These are phyloP conservation scores for Vicia villosa DNA, from an alignment of 306 rosid genomes.

Conservation along the genomic window DNA sequence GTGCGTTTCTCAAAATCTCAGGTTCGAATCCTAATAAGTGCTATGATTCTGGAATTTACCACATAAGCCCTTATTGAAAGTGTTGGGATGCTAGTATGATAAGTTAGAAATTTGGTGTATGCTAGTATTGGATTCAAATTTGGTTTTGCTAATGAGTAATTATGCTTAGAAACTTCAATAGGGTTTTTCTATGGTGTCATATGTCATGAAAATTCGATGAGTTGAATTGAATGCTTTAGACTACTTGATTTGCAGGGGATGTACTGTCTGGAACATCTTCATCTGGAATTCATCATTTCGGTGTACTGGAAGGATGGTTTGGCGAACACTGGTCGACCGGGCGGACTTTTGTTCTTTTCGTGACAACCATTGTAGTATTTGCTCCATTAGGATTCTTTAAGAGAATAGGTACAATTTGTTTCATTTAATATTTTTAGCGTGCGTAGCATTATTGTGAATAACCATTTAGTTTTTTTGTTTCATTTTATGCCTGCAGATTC, in stretches of 20 bases:
- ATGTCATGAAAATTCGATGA: not conserved
- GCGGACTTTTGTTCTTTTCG: constrained; percentile 57
- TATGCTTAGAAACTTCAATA: not conserved
- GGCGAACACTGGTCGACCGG: constrained; percentile 69
- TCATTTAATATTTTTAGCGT: constrained; percentile 2
- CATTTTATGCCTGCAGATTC: constrained; percentile 58
- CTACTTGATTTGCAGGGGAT: constrained; percentile 52
- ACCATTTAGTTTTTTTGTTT: not conserved
- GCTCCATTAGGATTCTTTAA: constrained; percentile 61
- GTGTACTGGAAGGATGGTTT: constrained; percentile 76
- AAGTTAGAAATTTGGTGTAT: no score
- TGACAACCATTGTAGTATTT: constrained; percentile 57
- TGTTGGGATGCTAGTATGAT: not conserved
- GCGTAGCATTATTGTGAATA: not conserved
- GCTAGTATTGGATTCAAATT: not conserved
- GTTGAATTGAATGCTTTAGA: not conserved
- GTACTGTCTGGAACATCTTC: constrained; percentile 76
- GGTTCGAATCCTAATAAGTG: no score
- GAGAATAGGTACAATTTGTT: constrained; percentile 50
- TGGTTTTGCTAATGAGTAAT: not conserved
- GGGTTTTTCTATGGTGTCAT: not conserved
- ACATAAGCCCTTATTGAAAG: no score
- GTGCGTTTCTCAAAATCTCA: no score
- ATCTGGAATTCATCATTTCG: constrained; percentile 59
- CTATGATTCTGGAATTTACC: no score